Percentiles rank a stretch among this genome's conserved stretches.
phyloP scores from a whole-genome alignment of 805 yeast genomes.

The Starmerella roubikii region DNA sequence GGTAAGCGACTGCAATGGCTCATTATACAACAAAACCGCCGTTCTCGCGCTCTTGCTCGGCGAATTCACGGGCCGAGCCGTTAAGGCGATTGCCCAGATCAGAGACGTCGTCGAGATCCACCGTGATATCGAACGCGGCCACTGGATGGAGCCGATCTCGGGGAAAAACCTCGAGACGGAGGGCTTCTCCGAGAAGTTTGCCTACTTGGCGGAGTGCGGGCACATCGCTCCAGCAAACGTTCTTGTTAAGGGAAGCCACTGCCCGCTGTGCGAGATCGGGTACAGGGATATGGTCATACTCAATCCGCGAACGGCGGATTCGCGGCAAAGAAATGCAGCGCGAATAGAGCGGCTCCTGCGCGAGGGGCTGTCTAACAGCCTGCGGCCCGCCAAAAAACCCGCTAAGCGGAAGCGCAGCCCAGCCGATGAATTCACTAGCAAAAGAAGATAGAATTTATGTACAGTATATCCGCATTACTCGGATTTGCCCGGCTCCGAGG shows the following conservation, averaged over 20 bases:
- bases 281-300: constrained; percentile 27
- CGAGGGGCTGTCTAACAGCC: constrained; percentile 29
- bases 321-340: constrained; percentile 12
- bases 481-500: background rate
- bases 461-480: background rate
- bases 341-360: constrained; percentile 21
- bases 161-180: constrained; percentile 26
- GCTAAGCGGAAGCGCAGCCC: background rate
- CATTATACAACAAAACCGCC: constrained; percentile 49
- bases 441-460: background rate
- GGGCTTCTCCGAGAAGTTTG: constrained; percentile 27
- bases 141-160: constrained; percentile 32
- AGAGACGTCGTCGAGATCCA: constrained; percentile 36
- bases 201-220: constrained; percentile 33
- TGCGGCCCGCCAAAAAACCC: constrained; percentile 12
- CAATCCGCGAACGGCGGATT: constrained; percentile 27
- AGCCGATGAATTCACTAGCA: background rate
- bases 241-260: constrained; percentile 12
- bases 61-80: constrained; percentile 12
- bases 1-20: constrained; percentile 58
- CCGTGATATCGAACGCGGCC: constrained; percentile 19
- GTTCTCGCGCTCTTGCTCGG: constrained; percentile 43
- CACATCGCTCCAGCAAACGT: constrained; percentile 20
- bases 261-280: constrained; percentile 28
- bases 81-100: constrained; percentile 23